Percentiles rank a stretch among this genome's conserved stretches.
Conservation (phyloP, 768 basidiomycete species). For the Serendipita vermifera region DNA sequence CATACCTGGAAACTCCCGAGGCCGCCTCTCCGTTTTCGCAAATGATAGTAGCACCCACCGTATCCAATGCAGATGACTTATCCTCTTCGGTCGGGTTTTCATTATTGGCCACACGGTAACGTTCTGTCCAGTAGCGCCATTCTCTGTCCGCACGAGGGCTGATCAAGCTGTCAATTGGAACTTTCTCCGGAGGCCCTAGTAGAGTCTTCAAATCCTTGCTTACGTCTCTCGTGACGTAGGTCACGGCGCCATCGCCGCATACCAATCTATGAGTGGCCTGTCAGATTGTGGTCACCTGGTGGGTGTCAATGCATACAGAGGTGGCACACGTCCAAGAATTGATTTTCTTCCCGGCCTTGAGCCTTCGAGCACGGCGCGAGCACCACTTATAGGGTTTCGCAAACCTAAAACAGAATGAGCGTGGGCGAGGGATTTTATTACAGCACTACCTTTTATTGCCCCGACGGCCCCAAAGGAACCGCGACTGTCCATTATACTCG, state of each 20-base stretch:
- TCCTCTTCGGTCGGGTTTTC: constrained; percentile 11
- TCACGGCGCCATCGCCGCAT: background rate
- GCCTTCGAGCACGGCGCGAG: constrained; percentile 43
- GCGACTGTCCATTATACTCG: constrained; percentile 50
- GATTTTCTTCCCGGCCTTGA: constrained; percentile 30
- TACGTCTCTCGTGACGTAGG: background rate
- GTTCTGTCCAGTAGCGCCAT: constrained; percentile 30
- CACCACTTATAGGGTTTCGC: constrained; percentile 54
- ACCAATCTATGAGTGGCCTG: background rate
- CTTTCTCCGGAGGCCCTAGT: background rate
- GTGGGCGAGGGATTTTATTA: background rate
- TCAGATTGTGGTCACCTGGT: background rate
- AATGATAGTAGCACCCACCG: constrained; percentile 65
- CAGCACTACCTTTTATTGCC: constrained; percentile 47
- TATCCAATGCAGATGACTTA: constrained; percentile 53
- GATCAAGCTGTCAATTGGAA: constrained; percentile 30
- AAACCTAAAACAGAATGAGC: constrained; percentile 33
- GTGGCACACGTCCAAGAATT: constrained; percentile 52
- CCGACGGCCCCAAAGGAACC: constrained; percentile 59
- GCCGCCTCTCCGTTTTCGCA: constrained; percentile 25
- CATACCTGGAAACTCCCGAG: constrained; percentile 21
- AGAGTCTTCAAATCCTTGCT: background rate
- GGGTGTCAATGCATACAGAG: constrained; percentile 32
- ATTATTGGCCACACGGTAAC: background rate
- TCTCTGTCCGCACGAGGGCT: constrained; percentile 35